phyloP scores from a whole-genome alignment of 106 monocot species.

The Allium fistulosum region DNA sequence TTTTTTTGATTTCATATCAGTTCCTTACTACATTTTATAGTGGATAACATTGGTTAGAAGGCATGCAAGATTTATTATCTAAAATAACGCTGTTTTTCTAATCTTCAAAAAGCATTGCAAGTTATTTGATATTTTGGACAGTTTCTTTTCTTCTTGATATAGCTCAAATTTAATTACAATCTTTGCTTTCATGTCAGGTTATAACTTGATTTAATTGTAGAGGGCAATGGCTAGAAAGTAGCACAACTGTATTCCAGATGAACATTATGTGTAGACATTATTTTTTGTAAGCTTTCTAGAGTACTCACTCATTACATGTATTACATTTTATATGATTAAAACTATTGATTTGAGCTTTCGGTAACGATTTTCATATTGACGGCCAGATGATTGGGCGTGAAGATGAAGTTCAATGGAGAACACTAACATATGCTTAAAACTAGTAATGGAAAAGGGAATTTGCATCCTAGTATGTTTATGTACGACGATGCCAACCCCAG shows the following conservation, averaged over 20 bases:
- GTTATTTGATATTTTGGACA: slow-evolving; percentile 24
- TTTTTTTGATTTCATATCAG: slow-evolving; percentile 1
- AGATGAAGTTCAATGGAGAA: slow-evolving; percentile 77
- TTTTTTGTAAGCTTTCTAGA: too few species aligned
- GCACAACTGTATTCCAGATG: slow-evolving; percentile 87
- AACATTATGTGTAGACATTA: slow-evolving; percentile 87
- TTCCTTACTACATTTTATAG: slow-evolving; percentile 36
- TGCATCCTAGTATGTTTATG: slow-evolving; percentile 93
- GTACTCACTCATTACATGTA: too few species aligned
- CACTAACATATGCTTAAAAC: slow-evolving; percentile 63
- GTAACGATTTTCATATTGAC: neutral
- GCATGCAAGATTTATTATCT: slow-evolving; percentile 58
- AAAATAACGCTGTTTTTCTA: slow-evolving; percentile 50
- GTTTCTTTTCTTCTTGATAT: neutral
- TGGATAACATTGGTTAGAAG: slow-evolving; percentile 78
- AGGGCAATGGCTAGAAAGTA: slow-evolving; percentile 21
- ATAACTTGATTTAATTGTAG: slow-evolving; percentile 27
- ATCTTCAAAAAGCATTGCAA: slow-evolving; percentile 82
- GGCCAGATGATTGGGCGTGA: slow-evolving; percentile 63
- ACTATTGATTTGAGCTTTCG: too few species aligned
- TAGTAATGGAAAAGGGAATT: slow-evolving; percentile 46
- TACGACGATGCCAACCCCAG: too few species aligned
- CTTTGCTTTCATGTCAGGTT: too few species aligned
- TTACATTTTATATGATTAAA: too few species aligned
- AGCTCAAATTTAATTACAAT: too few species aligned